Evolutionary conservation across 345 rosid species (phyloP), one percentile per base, ranked within the genome.

Genomic region (Citrus reticulata): DNA sequence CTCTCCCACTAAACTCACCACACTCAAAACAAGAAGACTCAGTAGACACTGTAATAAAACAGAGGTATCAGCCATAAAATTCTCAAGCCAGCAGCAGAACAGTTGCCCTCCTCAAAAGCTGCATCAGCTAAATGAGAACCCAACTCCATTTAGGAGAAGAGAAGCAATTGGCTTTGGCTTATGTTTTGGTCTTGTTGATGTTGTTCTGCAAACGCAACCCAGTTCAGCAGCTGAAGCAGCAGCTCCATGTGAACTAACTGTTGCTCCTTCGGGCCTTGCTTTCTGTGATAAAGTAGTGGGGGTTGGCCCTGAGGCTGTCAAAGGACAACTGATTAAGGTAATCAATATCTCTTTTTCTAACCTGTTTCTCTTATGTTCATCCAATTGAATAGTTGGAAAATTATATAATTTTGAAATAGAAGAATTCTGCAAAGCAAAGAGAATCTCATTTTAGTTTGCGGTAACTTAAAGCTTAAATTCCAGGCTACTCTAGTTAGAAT

Each of bases 251-350:
- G 92, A 95, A 60, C 87, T 93, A 72, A 85, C 91, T 70, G 85
- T 86, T 16, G 82, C 95, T 82, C 92, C 97, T 83, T 95, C 99
- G 6, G 97, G 99, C 66, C 94, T 95, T 81, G 93, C 94, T 57
- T 95, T 87, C 27, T 93, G 93, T 74, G 99, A 95, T 78, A 88
- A 86, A 82, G 89, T 87, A 42, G 88, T 92, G 49, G 99, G 98
- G 34, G 79, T 67, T 73, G 99, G 99, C 59, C 90, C 95, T 68
- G 87, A 89, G 86, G 93, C 97, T 60, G 81, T 86, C 66, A 93
- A 90, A 79, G 98, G 98, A 11, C 97, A 95, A 70, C 83, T 93
- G 63, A 92, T 95, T 81, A 93, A 93, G 98, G 98, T 92, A 58
- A 34, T 0, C 16, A 16, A 37, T 5, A 40, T 6, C 6, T n/a